phyloP scores from a whole-genome alignment of 768 basidiomycete species.

The Exidia glandulosa region DNA sequence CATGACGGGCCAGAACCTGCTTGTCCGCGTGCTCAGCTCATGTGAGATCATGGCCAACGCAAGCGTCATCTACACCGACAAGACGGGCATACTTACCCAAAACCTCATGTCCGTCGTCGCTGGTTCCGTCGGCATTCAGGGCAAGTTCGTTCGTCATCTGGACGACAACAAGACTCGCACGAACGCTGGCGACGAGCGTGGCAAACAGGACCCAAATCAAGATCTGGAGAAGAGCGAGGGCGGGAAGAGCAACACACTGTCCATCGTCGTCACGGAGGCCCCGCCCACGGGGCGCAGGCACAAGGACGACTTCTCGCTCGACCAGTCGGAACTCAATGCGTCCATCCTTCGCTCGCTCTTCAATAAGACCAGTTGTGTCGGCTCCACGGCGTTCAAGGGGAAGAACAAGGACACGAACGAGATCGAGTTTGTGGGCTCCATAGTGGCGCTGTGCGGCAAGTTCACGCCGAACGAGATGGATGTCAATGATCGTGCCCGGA shows the following conservation, averaged over 20 bases:
- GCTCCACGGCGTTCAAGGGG: conserved; percentile 93
- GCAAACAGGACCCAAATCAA: conserved; percentile 1
- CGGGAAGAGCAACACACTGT: not conserved
- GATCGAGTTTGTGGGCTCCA: conserved; percentile 71
- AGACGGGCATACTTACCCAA: conserved; percentile 92
- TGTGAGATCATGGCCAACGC: conserved; percentile 99
- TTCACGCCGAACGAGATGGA: too few relatives aligned
- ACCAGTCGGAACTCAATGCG: conserved; percentile 56
- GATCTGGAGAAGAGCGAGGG: conserved; percentile 6
- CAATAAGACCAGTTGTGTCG: conserved; percentile 80
- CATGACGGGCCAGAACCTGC: conserved; percentile 92
- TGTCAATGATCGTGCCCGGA: too few relatives aligned
- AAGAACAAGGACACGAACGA: conserved; percentile 47
- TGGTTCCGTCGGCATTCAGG: conserved; percentile 86
- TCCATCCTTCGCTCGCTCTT: conserved; percentile 57
- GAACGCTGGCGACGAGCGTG: conserved; percentile 51
- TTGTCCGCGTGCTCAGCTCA: conserved; percentile 90
- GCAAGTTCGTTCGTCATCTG: conserved; percentile 80
- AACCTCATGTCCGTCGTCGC: conserved; percentile 96
- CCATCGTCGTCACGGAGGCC: not conserved
- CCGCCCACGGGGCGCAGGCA: conserved; percentile 29
- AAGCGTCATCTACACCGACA: conserved; percentile 90
- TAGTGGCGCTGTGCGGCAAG: too few relatives aligned
- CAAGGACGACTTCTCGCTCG: conserved; percentile 73
- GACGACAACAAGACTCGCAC: conserved; percentile 55